A percentile compares a stretch with the other conserved stretches of the same genome.
Evolutionary conservation across 1,139 yeast species (phyloP).

Genomic region (Sugiyamaella castrensis): DNA sequence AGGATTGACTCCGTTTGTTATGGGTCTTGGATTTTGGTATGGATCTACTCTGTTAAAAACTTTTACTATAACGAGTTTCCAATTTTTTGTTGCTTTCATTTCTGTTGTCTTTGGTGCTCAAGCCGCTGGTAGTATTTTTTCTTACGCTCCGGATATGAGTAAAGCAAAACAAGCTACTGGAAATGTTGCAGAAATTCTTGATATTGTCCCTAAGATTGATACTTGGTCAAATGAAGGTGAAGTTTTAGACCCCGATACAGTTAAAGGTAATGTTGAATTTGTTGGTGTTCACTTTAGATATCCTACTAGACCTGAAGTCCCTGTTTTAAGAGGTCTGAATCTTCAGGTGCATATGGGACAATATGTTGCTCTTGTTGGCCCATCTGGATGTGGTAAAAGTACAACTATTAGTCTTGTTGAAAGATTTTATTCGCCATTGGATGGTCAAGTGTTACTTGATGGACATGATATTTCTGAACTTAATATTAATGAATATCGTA

Average conservation of each 20-base stretch:
- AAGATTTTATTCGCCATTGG: constrained; percentile 71
- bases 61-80: constrained; percentile 29
- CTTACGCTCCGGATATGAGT: constrained; percentile 77
- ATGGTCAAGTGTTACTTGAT: constrained; percentile 66
- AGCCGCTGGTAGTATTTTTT: constrained; percentile 78
- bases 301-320: constrained; percentile 76
- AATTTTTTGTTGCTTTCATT: constrained; percentile 40
- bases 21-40: constrained; percentile 42
- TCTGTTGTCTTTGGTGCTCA: constrained; percentile 78
- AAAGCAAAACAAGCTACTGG: constrained; percentile 59
- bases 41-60: constrained; percentile 36
- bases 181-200: constrained; percentile 70
- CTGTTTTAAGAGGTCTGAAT: constrained; percentile 65
- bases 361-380: constrained; percentile 90
- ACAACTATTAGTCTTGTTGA: constrained; percentile 81
- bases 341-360: constrained; percentile 74
- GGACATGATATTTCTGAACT: constrained; percentile 67
- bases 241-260: constrained; percentile 37
- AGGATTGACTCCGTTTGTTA: constrained; percentile 39
- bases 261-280: constrained; percentile 59
- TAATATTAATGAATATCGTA: constrained; percentile 68
- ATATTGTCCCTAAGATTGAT: constrained; percentile 60
- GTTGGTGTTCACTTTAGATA: constrained; percentile 67
- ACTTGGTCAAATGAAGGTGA: constrained; percentile 53
- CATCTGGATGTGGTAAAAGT: constrained; percentile 93